A percentile compares a stretch with the other conserved stretches of the same genome.
Evolutionary conservation across 192 early-diverging fungal species (phyloP).

Genomic region (Backusella westeae): DNA sequence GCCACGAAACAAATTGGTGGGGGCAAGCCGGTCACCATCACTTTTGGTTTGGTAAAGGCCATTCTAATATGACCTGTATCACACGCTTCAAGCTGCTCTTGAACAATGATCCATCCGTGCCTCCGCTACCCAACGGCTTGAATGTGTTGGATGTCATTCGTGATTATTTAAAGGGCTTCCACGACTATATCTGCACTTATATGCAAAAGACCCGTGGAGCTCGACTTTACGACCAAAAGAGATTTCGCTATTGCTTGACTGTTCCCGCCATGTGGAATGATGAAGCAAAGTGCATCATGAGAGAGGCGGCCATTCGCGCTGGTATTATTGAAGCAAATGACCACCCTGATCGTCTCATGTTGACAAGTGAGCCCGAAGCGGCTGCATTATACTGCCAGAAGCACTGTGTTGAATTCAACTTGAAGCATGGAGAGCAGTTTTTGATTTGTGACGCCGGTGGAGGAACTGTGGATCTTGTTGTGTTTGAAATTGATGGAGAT

Average conservation of each 20-base stretch:
- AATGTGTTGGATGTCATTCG: constrained; percentile 44
- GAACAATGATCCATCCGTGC: constrained; percentile 18
- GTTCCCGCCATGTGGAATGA: constrained; percentile 53
- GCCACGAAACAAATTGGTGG: constrained; percentile 32
- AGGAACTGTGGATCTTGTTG: constrained; percentile 52
- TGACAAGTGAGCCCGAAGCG: constrained; percentile 40
- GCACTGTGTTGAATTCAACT: constrained; percentile 42
- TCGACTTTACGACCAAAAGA: constrained; percentile 29
- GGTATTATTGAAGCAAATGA: constrained; percentile 40
- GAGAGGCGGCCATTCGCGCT: constrained; percentile 44
- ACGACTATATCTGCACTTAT: constrained; percentile 29
- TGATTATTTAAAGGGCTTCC: constrained; percentile 48
- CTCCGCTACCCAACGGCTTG: constrained; percentile 40
- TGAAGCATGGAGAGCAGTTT: constrained; percentile 42
- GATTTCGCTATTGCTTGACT: constrained; percentile 46
- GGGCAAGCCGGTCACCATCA: constrained; percentile 26
- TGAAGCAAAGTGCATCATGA: constrained; percentile 44
- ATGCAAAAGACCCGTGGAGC: constrained; percentile 38
- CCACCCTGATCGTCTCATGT: constrained; percentile 41
- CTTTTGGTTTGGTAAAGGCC: background rate
- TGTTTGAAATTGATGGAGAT: constrained; percentile 34
- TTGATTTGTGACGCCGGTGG: constrained; percentile 55
- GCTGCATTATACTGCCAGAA: constrained; percentile 48
- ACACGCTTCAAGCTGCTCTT: constrained; percentile 38
- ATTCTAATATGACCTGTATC: background rate